phyloP scores from a whole-genome alignment of 805 yeast species.

The Ogataea populi-albae region DNA sequence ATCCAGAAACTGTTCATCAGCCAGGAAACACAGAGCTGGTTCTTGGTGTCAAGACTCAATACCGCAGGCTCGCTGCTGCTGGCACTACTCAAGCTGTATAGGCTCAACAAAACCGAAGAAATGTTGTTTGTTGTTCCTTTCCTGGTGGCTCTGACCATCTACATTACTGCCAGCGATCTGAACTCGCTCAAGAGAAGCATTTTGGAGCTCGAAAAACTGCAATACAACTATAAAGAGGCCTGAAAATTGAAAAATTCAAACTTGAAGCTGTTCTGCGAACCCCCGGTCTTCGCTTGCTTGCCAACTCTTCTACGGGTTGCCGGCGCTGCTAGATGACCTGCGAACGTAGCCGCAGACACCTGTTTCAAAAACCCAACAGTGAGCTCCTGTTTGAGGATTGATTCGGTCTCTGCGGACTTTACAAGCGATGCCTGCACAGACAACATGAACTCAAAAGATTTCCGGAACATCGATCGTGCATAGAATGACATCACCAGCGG shows the following conservation, averaged over 20 bases:
- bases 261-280: constrained; percentile 9
- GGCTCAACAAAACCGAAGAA: constrained; percentile 15
- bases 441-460: constrained; percentile 14
- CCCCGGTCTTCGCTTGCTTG: constrained; percentile 7
- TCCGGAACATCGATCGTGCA: constrained; percentile 19
- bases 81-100: constrained; percentile 9
- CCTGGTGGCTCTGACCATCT: constrained; percentile 18
- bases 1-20: constrained; percentile 20
- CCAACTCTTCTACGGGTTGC: too few relatives aligned
- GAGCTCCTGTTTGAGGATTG: constrained; percentile 20
- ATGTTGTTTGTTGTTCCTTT: constrained; percentile 28
- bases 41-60: constrained; percentile 1
- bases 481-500: constrained; percentile 32
- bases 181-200: constrained; percentile 20
- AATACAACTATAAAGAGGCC: constrained; percentile 33
- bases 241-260: constrained; percentile 23
- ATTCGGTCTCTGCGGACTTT: constrained; percentile 15
- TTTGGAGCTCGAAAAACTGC: constrained; percentile 20
- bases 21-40: constrained; percentile 5
- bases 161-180: constrained; percentile 18
- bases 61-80: constrained; percentile 9
- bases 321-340: too few relatives aligned
- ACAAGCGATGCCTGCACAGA: constrained; percentile 18
- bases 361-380: constrained; percentile 26
- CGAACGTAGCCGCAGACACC: constrained; percentile 11